Percentiles rank a stretch among this genome's conserved stretches.
phyloP scores from a whole-genome alignment of 1,139 yeast genomes.

The Yamadazyma trypodendri region DNA sequence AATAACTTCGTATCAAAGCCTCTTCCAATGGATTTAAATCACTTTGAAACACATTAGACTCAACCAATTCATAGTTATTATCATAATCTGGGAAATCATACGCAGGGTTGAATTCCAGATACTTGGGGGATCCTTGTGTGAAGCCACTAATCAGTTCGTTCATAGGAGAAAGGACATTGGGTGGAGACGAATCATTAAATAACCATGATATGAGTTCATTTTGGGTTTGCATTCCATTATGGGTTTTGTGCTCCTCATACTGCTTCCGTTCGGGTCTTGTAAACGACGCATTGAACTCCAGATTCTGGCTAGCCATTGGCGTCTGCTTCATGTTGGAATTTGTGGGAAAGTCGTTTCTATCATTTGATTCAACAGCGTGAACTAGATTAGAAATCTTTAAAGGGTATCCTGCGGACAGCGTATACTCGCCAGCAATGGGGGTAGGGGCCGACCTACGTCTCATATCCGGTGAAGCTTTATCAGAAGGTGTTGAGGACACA shows the following conservation, averaged over 20 bases:
- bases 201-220: conserved; percentile 44
- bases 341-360: not conserved
- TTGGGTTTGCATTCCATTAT: conserved; percentile 23
- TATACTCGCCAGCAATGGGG: conserved; percentile 1
- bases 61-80: conserved; percentile 15
- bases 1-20: conserved; percentile 21
- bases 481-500: conserved; percentile 11
- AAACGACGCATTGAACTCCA: not conserved
- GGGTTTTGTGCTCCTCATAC: conserved; percentile 1
- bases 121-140: not conserved
- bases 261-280: not conserved
- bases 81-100: conserved; percentile 2
- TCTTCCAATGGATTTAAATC: conserved; percentile 44
- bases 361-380: conserved; percentile 13
- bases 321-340: too few relatives aligned
- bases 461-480: conserved; percentile 8
- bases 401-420: conserved; percentile 14
- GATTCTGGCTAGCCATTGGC: not conserved
- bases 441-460: not conserved
- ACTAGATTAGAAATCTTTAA: conserved; percentile 22
- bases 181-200: conserved; percentile 29
- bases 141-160: conserved; percentile 2
- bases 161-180: conserved; percentile 8
- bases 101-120: not conserved
- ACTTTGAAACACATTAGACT: conserved; percentile 36